Evolutionary conservation across 2,329 filamentous ascomycete species (phyloP).

Genomic region (Neodidymelliopsis sp.): DNA sequence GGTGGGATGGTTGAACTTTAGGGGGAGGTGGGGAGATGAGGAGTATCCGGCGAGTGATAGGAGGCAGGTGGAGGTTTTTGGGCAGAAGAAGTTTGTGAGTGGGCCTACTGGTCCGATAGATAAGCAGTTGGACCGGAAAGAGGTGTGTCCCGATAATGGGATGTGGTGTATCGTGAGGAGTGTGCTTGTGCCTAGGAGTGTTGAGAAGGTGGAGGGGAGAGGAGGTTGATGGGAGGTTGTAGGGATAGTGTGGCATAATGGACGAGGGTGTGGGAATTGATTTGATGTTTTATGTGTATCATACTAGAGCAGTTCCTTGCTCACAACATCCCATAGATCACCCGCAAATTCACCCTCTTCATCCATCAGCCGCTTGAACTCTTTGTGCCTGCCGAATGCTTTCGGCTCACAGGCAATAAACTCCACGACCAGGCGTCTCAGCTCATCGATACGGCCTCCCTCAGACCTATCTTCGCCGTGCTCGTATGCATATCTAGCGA

Average conservation of each 20-base stretch:
- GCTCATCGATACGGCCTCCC: constrained; percentile 24
- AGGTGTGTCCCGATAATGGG: constrained; percentile 64
- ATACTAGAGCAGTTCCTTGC: not conserved
- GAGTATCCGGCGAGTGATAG: constrained; percentile 61
- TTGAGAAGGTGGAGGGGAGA: not conserved
- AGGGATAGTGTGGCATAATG: too few species aligned
- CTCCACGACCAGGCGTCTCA: constrained; percentile 32
- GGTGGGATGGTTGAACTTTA: constrained; percentile 63
- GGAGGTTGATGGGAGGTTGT: too few species aligned
- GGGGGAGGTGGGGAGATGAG: constrained; percentile 69
- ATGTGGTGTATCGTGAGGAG: constrained; percentile 55
- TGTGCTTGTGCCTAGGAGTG: constrained; percentile 45
- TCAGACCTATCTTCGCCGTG: constrained; percentile 20
- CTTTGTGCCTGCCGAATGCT: constrained; percentile 22
- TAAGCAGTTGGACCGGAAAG: constrained; percentile 63
- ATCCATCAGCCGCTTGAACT: constrained; percentile 29
- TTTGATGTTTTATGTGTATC: not conserved
- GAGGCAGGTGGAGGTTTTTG: constrained; percentile 57
- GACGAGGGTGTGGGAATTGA: not conserved
- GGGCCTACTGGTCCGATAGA: constrained; percentile 69
- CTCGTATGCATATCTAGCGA: constrained; percentile 35
- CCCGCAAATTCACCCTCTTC: constrained; percentile 38
- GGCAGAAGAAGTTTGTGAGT: constrained; percentile 58
- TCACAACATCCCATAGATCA: constrained; percentile 27
- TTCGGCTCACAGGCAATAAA: constrained; percentile 34